phyloP scores from a whole-genome alignment of 192 early-diverging fungal genomes.

The Podila clonocystis region DNA sequence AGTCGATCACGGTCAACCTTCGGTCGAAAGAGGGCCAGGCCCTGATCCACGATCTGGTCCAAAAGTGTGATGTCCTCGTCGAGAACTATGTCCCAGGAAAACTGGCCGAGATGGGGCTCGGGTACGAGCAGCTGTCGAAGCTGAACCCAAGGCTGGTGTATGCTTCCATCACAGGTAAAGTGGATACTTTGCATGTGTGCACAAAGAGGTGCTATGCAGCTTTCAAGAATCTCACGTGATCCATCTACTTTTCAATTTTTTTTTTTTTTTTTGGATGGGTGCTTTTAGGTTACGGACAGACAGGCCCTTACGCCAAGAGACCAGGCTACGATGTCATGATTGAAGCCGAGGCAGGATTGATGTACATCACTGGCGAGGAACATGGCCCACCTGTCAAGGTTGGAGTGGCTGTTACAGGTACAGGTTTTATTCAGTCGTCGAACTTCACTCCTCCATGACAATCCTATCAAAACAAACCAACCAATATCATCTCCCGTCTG shows the following conservation, averaged over 20 bases:
- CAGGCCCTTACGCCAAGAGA: constrained; percentile 80
- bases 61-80: constrained; percentile 81
- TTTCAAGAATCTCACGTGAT: neutral
- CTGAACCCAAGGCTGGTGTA: constrained; percentile 89
- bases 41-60: constrained; percentile 75
- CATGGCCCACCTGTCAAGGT: constrained; percentile 90
- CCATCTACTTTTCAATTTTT: neutral
- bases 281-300: constrained; percentile 80
- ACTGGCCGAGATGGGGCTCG: constrained; percentile 77
- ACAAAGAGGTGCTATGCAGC: no score
- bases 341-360: constrained; percentile 91
- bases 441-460: neutral
- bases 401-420: constrained; percentile 96
- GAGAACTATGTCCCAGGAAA: constrained; percentile 96
- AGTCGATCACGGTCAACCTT: constrained; percentile 88
- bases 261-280: neutral
- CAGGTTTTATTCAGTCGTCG: constrained; percentile 30
- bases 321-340: constrained; percentile 94
- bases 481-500: neutral
- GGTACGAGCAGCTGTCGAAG: constrained; percentile 71
- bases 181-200: no score
- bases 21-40: constrained; percentile 69
- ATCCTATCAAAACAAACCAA: neutral
- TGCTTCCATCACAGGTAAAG: constrained; percentile 76
- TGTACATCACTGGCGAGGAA: constrained; percentile 95